Conservation (phyloP, 495 filamentous ascomycete genomes). For the Penicillium ochrochloron region DNA sequence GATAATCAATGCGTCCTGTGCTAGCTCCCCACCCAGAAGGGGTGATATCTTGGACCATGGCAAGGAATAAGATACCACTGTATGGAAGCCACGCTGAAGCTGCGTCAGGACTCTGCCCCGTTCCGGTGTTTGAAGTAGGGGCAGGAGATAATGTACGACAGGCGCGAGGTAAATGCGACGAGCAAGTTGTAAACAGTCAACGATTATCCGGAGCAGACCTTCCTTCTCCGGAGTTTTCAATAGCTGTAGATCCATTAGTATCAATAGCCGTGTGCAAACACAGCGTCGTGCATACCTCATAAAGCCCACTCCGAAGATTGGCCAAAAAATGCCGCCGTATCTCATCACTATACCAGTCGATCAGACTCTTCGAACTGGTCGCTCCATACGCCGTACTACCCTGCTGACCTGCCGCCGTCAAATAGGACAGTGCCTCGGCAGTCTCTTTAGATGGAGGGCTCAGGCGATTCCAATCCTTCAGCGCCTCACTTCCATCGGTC, state of each 20-base stretch:
- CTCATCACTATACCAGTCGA: slow-evolving; percentile 59
- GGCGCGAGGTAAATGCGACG: slow-evolving; percentile 54
- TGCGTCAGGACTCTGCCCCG: slow-evolving; percentile 48
- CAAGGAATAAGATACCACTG: slow-evolving; percentile 67
- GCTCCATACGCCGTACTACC: slow-evolving; percentile 10
- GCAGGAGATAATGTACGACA: slow-evolving; percentile 45
- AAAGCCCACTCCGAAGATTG: slow-evolving; percentile 45
- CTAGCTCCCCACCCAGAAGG: slow-evolving; percentile 58
- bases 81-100: slow-evolving; percentile 65
- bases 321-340: slow-evolving; percentile 55
- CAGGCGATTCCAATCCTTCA: slow-evolving; percentile 39
- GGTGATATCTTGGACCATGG: slow-evolving; percentile 54
- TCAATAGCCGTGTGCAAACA: not conserved
- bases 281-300: slow-evolving; percentile 35
- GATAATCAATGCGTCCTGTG: slow-evolving; percentile 56
- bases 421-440: slow-evolving; percentile 44
- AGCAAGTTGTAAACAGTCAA: slow-evolving; percentile 48
- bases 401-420: slow-evolving; percentile 39
- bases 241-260: slow-evolving; percentile 34
- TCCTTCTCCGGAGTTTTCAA: slow-evolving; percentile 30
- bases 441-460: slow-evolving; percentile 39
- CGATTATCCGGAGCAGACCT: slow-evolving; percentile 42
- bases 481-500: slow-evolving; percentile 34
- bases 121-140: slow-evolving; percentile 31
- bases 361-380: slow-evolving; percentile 31